These are phyloP conservation scores for Aspergillus kassunensis DNA, from an alignment of 495 filamentous ascomycete species.

Conservation along the genomic window DNA sequence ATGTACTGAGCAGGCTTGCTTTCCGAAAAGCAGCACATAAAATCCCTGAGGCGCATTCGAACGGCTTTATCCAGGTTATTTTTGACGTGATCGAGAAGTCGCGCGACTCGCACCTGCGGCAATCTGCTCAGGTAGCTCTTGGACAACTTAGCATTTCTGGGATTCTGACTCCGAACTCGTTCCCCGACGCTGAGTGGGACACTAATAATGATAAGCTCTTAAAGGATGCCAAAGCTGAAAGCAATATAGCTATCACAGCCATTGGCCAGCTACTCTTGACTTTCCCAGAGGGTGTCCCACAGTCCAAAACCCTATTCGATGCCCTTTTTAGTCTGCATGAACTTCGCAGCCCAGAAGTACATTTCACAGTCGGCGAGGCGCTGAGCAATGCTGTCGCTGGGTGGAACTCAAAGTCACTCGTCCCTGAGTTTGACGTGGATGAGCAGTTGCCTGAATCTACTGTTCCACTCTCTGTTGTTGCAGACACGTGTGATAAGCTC, in stretches of 20 bases:
- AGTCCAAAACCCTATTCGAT: conserved; percentile 46
- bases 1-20: conserved; percentile 55
- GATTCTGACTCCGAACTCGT: conserved; percentile 40
- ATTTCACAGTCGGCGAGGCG: conserved; percentile 86
- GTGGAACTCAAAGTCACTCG: conserved; percentile 67
- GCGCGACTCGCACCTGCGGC: conserved; percentile 53
- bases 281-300: conserved; percentile 35
- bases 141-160: conserved; percentile 72
- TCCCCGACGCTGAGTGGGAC: conserved; percentile 37
- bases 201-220: conserved; percentile 55
- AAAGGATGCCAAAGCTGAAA: conserved; percentile 68
- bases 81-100: conserved; percentile 46
- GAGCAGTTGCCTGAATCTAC: conserved; percentile 38
- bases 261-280: conserved; percentile 63
- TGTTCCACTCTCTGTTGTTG: conserved; percentile 46
- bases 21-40: conserved; percentile 38
- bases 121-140: conserved; percentile 60
- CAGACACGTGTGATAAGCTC: conserved; percentile 59
- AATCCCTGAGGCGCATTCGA: conserved; percentile 30
- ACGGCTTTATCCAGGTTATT: conserved; percentile 36
- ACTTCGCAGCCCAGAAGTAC: conserved; percentile 75
- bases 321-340: conserved; percentile 74
- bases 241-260: conserved; percentile 72
- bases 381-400: conserved; percentile 70
- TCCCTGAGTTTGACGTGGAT: conserved; percentile 60